Conservation (phyloP, 176 grass and related monocot species). For the Oropetium thomaeum region DNA sequence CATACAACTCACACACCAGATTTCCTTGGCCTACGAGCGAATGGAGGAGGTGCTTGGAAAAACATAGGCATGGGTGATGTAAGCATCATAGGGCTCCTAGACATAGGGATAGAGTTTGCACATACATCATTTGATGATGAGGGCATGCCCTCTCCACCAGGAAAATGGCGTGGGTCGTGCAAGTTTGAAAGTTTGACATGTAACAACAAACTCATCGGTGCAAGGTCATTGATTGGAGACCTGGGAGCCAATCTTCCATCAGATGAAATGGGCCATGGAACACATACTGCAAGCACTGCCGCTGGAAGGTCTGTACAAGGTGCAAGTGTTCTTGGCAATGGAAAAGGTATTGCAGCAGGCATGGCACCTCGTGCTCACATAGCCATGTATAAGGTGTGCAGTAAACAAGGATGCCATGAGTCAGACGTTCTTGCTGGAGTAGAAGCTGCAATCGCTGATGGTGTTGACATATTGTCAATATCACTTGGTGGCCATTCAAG, state of each 20-base stretch:
- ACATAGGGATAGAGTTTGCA: constrained; percentile 31
- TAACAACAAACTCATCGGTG: constrained; percentile 56
- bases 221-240: background rate
- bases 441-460: constrained; percentile 48
- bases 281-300: constrained; percentile 54
- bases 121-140: constrained; percentile 55
- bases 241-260: background rate
- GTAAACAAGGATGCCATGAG: background rate
- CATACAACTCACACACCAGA: constrained; percentile 50
- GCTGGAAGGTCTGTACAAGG: constrained; percentile 32
- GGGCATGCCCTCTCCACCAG: constrained; percentile 34
- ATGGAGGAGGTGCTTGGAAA: constrained; percentile 25
- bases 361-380: constrained; percentile 52
- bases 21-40: constrained; percentile 34
- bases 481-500: background rate
- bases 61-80: constrained; percentile 46
- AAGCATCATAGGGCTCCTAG: constrained; percentile 43
- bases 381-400: constrained; percentile 53
- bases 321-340: constrained; percentile 48
- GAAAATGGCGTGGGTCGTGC: constrained; percentile 48
- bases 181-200: constrained; percentile 10
- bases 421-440: constrained; percentile 39
- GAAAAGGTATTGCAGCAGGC: constrained; percentile 44
- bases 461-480: constrained; percentile 52
- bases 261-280: constrained; percentile 47